Conservation (phyloP, 2,329 filamentous ascomycete genomes). For the Curvularia lunata region DNA sequence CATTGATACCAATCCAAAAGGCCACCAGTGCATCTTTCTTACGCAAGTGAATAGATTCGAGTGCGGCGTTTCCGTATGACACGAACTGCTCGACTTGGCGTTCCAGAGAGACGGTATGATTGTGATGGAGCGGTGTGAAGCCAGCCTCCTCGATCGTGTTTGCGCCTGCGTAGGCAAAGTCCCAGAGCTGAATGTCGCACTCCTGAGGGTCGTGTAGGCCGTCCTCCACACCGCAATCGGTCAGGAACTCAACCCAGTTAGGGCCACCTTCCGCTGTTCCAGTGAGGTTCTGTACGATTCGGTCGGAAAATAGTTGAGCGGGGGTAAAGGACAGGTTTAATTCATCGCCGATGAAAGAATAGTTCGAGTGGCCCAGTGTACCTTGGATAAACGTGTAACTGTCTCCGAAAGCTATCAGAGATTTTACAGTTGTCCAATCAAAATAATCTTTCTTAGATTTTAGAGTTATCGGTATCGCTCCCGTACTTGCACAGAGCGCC, state of each 20-base stretch:
- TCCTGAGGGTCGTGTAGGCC: constrained; percentile 53
- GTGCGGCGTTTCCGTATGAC: constrained; percentile 53
- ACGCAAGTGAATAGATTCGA: constrained; percentile 40
- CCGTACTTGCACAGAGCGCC: constrained; percentile 3
- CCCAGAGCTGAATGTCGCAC: constrained; percentile 60
- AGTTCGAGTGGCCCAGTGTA: constrained; percentile 58
- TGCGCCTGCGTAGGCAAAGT: constrained; percentile 63
- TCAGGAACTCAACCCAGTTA: constrained; percentile 63
- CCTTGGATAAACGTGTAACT: constrained; percentile 63
- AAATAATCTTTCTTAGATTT: constrained; percentile 13
- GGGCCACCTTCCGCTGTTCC: constrained; percentile 57
- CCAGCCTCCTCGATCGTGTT: constrained; percentile 53
- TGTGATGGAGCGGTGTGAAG: constrained; percentile 58
- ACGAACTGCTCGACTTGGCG: constrained; percentile 60
- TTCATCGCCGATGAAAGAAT: constrained; percentile 62
- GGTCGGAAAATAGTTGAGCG: constrained; percentile 53
- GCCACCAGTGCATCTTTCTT: constrained; percentile 54
- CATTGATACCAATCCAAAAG: constrained; percentile 65
- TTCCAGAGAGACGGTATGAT: constrained; percentile 57
- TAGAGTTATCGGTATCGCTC: constrained; percentile 6
- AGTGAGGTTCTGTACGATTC: constrained; percentile 61
- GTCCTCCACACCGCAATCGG: constrained; percentile 56
- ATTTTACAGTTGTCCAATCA: constrained; percentile 28
- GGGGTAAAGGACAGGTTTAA: constrained; percentile 56
- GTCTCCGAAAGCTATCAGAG: constrained; percentile 57